These are phyloP conservation scores for Cryptosporidium xiaoi DNA, from an alignment of 169 alveolate genomes.

Conservation along the genomic window DNA sequence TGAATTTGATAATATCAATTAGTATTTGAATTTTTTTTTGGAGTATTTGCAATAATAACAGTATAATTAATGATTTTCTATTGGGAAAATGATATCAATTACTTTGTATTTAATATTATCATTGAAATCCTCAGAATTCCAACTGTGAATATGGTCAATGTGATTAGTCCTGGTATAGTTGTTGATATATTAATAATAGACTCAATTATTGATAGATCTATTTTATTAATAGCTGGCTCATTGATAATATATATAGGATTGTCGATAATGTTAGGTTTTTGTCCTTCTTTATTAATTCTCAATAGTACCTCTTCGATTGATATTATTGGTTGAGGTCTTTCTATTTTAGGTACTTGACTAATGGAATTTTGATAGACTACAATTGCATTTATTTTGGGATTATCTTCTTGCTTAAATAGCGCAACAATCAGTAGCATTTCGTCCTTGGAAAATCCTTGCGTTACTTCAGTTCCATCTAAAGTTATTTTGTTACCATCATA, in stretches of 20 bases:
- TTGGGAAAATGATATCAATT: background rate
- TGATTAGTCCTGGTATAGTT: slow-evolving; percentile 38
- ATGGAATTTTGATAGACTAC: slow-evolving; percentile 35
- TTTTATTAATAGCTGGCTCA: background rate
- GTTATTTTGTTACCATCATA: slow-evolving; percentile 38
- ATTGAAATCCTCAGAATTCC: slow-evolving; percentile 37
- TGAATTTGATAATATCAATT: background rate
- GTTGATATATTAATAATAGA: slow-evolving; percentile 22
- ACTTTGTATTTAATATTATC: slow-evolving; percentile 12
- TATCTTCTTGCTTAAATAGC: slow-evolving; percentile 44
- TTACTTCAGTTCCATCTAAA: slow-evolving; percentile 23
- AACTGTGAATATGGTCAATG: slow-evolving; percentile 14
- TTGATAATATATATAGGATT: slow-evolving; percentile 27
- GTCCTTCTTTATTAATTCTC: slow-evolving; percentile 36
- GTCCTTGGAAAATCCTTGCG: slow-evolving; percentile 56
- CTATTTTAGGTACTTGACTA: slow-evolving; percentile 42
- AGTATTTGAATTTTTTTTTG: background rate
- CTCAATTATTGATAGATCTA: background rate
- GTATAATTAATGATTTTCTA: background rate
- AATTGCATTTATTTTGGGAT: slow-evolving; percentile 70
- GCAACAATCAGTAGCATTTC: slow-evolving; percentile 56
- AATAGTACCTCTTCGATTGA: slow-evolving; percentile 14
- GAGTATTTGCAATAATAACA: background rate
- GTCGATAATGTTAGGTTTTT: background rate
- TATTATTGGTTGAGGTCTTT: slow-evolving; percentile 28